Percentiles rank a stretch among this genome's conserved stretches.
These are phyloP conservation scores for Tylopilus rubrobrunneus DNA, from an alignment of 768 basidiomycete species.

Conservation along the genomic window DNA sequence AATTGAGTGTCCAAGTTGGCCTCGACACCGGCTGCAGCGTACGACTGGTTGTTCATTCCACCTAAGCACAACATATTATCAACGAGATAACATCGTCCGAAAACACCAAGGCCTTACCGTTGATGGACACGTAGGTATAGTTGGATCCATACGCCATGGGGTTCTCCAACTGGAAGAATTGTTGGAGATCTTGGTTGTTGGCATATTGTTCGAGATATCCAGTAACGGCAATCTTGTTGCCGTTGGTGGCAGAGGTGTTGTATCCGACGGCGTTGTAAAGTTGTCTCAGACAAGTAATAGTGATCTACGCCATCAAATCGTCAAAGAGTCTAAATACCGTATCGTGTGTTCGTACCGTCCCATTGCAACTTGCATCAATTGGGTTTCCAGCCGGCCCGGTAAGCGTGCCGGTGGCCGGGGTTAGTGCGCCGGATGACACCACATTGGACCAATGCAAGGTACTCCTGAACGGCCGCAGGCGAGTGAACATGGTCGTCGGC, in stretches of 20 bases:
- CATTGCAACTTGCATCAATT: slow-evolving; percentile 48
- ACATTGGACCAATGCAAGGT: slow-evolving; percentile 34
- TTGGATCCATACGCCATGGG: slow-evolving; percentile 47
- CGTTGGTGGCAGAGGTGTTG: slow-evolving; percentile 37
- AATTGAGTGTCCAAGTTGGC: slow-evolving; percentile 69
- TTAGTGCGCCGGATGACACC: neutral
- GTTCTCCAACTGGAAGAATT: slow-evolving; percentile 36
- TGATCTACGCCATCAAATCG: slow-evolving; percentile 32
- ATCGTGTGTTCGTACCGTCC: slow-evolving; percentile 18
- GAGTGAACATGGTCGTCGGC: slow-evolving; percentile 65
- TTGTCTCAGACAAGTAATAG: slow-evolving; percentile 49
- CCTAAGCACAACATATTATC: slow-evolving; percentile 34
- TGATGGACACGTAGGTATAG: slow-evolving; percentile 52
- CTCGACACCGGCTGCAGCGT: slow-evolving; percentile 53
- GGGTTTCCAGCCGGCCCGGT: slow-evolving; percentile 32
- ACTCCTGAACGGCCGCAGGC: slow-evolving; percentile 40
- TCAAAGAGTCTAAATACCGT: neutral
- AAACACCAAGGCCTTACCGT: slow-evolving; percentile 37
- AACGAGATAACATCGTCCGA: neutral
- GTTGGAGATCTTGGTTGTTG: slow-evolving; percentile 49
- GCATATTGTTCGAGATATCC: slow-evolving; percentile 53
- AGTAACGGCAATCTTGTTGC: slow-evolving; percentile 52
- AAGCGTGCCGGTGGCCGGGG: slow-evolving; percentile 12
- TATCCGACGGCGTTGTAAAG: slow-evolving; percentile 53
- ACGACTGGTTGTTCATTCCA: slow-evolving; percentile 56